These are phyloP conservation scores for Coniochaeta hoffmannii DNA, from an alignment of 2,329 filamentous ascomycete species.

Conservation along the genomic window DNA sequence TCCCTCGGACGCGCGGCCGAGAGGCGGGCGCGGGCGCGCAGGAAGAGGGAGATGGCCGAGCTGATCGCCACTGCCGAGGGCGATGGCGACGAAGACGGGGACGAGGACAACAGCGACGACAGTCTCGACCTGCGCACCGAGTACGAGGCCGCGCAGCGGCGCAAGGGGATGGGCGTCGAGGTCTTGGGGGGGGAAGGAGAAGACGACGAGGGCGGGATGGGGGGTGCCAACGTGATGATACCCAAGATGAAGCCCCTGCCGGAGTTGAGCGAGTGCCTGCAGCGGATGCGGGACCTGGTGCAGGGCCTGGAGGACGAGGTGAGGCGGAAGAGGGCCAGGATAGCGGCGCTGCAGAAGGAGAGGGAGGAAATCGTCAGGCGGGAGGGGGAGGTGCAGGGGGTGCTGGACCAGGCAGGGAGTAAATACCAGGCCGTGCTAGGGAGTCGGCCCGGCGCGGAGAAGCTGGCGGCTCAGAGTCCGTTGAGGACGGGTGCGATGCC, in stretches of 20 bases:
- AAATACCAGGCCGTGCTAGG: conserved; percentile 42
- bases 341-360: conserved; percentile 62
- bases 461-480: conserved; percentile 20
- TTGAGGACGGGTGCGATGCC: conserved; percentile 11
- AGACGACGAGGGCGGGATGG: conserved; percentile 21
- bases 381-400: conserved; percentile 71
- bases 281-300: conserved; percentile 54
- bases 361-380: conserved; percentile 59
- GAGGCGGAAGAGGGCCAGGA: conserved; percentile 49
- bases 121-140: conserved; percentile 59
- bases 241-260: conserved; percentile 74
- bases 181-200: conserved; percentile 38
- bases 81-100: conserved; percentile 28
- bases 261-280: conserved; percentile 59
- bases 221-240: too few species aligned
- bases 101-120: conserved; percentile 48
- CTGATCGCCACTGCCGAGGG: conserved; percentile 72
- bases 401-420: conserved; percentile 75
- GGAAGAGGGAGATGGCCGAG: conserved; percentile 72
- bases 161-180: conserved; percentile 74
- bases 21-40: conserved; percentile 56
- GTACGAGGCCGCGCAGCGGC: conserved; percentile 81
- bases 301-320: conserved; percentile 57
- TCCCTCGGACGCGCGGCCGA: conserved; percentile 74
- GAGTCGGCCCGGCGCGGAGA: conserved; percentile 7